phyloP scores from a whole-genome alignment of 2,329 filamentous ascomycete species.

The Fusarium nisikadoi region DNA sequence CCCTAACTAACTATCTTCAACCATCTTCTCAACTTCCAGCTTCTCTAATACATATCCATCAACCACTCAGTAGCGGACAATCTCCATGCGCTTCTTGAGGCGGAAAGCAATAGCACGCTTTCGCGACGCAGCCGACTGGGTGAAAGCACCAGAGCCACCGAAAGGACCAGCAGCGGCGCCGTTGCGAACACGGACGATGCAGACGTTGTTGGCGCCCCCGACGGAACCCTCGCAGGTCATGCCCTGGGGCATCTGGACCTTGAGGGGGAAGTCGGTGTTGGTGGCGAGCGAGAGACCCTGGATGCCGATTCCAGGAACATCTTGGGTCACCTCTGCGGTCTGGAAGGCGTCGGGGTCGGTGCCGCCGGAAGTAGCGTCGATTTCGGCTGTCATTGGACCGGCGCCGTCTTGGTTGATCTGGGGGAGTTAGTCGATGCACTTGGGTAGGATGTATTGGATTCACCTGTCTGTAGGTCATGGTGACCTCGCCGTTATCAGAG shows the following conservation, averaged over 20 bases:
- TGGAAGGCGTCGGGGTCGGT: constrained; percentile 69
- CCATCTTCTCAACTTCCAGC: neutral
- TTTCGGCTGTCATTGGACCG: constrained; percentile 68
- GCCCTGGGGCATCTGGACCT: constrained; percentile 72
- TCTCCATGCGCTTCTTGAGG: constrained; percentile 52
- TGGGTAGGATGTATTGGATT: rapidly evolving
- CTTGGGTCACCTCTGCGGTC: constrained; percentile 65
- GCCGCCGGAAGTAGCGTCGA: constrained; percentile 72
- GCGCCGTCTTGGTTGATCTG: constrained; percentile 78
- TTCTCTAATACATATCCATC: rapidly evolving
- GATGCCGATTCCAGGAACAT: constrained; percentile 68
- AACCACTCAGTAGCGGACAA: constrained; percentile 33
- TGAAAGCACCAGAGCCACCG: constrained; percentile 74
- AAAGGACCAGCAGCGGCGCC: constrained; percentile 71
- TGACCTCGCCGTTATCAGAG: constrained; percentile 68
- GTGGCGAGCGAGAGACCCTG: constrained; percentile 67
- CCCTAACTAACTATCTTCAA: rapidly evolving
- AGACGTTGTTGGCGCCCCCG: constrained; percentile 70
- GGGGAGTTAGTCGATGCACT: rapidly evolving
- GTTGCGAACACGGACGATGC: constrained; percentile 73
- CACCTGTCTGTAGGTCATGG: constrained; percentile 69
- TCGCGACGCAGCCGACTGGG: constrained; percentile 65
- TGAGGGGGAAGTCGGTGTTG: constrained; percentile 72
- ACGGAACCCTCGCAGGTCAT: constrained; percentile 73
- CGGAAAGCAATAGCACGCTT: constrained; percentile 71